phyloP scores from a whole-genome alignment of 2,329 filamentous ascomycete species.

The Xylaria multiplex region DNA sequence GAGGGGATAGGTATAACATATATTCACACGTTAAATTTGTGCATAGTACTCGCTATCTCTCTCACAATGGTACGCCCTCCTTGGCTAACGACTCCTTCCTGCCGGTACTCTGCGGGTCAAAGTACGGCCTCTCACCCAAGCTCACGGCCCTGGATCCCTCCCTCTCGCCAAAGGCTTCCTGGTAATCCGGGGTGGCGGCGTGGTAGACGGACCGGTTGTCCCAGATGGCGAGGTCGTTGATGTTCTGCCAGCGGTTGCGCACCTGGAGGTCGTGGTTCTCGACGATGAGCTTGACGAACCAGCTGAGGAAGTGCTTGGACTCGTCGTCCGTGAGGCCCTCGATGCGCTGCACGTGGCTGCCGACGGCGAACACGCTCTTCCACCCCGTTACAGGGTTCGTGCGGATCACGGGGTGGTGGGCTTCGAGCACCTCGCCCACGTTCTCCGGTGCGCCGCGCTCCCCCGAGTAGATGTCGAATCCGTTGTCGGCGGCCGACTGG shows the following conservation, averaged over 20 bases:
- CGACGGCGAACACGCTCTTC: conserved; percentile 58
- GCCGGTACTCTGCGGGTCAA: conserved; percentile 58
- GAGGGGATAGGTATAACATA: neutral
- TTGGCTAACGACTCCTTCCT: conserved; percentile 54
- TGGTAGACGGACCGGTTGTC: conserved; percentile 66
- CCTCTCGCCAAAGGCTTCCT: conserved; percentile 56
- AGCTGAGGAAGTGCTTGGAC: conserved; percentile 40
- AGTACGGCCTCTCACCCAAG: conserved; percentile 61
- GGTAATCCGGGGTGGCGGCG: conserved; percentile 63
- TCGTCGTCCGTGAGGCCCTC: conserved; percentile 43
- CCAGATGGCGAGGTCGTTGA: conserved; percentile 61
- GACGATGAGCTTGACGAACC: conserved; percentile 44
- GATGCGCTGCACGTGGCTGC: conserved; percentile 44
- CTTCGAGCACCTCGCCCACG: conserved; percentile 59
- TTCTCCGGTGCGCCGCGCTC: conserved; percentile 65
- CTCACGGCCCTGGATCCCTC: conserved; percentile 59
- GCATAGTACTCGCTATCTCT: neutral
- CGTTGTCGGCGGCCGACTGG: conserved; percentile 52
- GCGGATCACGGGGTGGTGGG: conserved; percentile 66
- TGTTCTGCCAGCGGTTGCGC: conserved; percentile 49
- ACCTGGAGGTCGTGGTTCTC: conserved; percentile 48
- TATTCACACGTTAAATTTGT: conserved; percentile 1
- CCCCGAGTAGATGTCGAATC: conserved; percentile 57
- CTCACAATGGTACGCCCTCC: conserved; percentile 37
- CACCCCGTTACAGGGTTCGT: conserved; percentile 73